Percentiles rank a stretch among this genome's conserved stretches.
These are phyloP conservation scores for Colletotrichum spaethianum DNA, from an alignment of 2,329 filamentous ascomycete species.

Conservation along the genomic window DNA sequence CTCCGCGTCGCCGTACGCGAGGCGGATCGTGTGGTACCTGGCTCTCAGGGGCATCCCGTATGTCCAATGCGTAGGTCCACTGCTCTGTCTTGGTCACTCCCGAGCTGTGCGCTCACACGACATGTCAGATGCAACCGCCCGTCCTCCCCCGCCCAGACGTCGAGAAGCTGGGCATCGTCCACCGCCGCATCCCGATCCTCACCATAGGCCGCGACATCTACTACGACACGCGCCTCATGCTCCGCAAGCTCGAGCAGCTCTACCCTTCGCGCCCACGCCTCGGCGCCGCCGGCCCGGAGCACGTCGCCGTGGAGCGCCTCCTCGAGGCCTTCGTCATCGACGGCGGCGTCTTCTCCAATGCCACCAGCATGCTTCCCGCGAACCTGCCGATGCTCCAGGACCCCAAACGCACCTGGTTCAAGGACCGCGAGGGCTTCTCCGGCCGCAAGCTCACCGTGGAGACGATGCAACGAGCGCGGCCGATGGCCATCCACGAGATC, in stretches of 20 bases:
- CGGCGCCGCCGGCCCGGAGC: conserved; percentile 54
- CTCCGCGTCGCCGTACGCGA: conserved; percentile 74
- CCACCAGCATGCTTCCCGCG: conserved; percentile 69
- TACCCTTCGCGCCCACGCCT: conserved; percentile 61
- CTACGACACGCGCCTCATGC: conserved; percentile 78
- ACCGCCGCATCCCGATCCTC: conserved; percentile 79
- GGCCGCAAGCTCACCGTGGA: conserved; percentile 47
- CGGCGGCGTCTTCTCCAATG: conserved; percentile 68
- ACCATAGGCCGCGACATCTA: conserved; percentile 78
- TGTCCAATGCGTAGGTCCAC: conserved; percentile 74
- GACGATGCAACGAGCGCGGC: conserved; percentile 51
- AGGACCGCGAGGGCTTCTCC: conserved; percentile 66
- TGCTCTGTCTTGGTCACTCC: no score
- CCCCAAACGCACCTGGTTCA: conserved; percentile 69
- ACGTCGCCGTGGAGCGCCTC: conserved; percentile 66
- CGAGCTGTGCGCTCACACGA: conserved; percentile 13
- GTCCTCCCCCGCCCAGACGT: conserved; percentile 78
- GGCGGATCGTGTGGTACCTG: conserved; percentile 77
- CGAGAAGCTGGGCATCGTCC: conserved; percentile 70
- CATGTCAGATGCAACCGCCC: conserved; percentile 73
- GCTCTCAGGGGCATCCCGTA: conserved; percentile 76
- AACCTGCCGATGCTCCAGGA: conserved; percentile 69
- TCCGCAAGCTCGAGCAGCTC: conserved; percentile 73
- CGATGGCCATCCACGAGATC: conserved; percentile 71
- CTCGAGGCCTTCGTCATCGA: conserved; percentile 71